phyloP scores from a whole-genome alignment of 192 early-diverging fungal species.

The Coemansia furcata region DNA sequence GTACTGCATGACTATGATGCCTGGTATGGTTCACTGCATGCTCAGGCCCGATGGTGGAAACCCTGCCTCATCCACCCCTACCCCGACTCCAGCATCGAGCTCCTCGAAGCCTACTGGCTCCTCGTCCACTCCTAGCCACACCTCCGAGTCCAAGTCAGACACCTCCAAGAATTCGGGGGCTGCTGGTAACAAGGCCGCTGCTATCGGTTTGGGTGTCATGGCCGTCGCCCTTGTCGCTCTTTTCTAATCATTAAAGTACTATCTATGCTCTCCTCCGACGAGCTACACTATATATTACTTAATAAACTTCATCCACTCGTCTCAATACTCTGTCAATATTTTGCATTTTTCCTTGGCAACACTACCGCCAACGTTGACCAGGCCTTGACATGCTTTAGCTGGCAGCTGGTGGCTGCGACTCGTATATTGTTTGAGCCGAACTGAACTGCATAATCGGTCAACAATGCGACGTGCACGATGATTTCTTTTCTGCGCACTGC shows the following conservation, averaged over 20 bases:
- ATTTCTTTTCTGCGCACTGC: neutral
- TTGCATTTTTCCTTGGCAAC: neutral
- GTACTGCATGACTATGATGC: constrained; percentile 51
- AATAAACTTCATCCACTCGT: neutral
- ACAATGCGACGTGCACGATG: neutral
- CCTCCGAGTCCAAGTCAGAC: neutral
- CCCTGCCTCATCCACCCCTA: neutral
- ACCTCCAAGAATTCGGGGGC: neutral
- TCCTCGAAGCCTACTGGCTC: constrained; percentile 4
- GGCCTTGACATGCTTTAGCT: neutral
- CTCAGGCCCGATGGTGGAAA: constrained; percentile 20
- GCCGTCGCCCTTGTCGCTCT: constrained; percentile 25
- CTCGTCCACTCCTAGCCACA: constrained; percentile 2
- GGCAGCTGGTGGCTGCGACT: neutral
- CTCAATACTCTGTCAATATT: neutral
- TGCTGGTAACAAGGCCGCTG: constrained; percentile 15
- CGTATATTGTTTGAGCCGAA: neutral
- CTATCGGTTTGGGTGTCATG: constrained; percentile 16
- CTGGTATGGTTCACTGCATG: constrained; percentile 52
- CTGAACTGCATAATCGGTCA: neutral
- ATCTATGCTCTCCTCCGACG: neutral
- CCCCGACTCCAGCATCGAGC: constrained; percentile 7
- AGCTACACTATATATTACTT: neutral
- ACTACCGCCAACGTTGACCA: neutral
- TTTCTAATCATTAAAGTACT: constrained; percentile 11